Evolutionary conservation across 1,284 basidiomycete genomes (phyloP).

Genomic region (Microstroma glucosiphilum): DNA sequence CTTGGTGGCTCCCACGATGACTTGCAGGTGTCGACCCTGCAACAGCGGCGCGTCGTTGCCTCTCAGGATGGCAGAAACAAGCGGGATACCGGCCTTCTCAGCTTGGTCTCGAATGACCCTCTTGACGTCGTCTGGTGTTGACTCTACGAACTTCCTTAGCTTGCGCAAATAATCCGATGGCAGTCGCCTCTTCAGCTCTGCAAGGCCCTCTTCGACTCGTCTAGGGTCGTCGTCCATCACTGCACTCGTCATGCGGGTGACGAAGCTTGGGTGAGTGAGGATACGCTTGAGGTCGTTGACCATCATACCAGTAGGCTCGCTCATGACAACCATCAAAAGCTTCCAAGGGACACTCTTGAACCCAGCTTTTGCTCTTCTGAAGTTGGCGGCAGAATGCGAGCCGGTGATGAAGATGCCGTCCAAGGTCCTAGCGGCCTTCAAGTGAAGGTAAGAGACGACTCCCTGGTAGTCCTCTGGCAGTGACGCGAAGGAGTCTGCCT

Average conservation of each 20-base stretch:
- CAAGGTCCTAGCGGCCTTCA: conserved; percentile 42
- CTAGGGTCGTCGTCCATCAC: conserved; percentile 17
- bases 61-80: conserved; percentile 46
- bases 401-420: conserved; percentile 43
- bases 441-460: conserved; percentile 41
- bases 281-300: conserved; percentile 23
- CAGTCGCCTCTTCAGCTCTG: conserved; percentile 30
- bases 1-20: conserved; percentile 39
- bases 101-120: conserved; percentile 44
- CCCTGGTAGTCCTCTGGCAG: conserved; percentile 43
- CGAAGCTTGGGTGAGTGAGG: conserved; percentile 12
- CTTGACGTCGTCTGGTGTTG: conserved; percentile 38
- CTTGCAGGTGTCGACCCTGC: conserved; percentile 34
- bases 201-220: conserved; percentile 34
- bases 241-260: conserved; percentile 24
- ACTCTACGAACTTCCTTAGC: conserved; percentile 37
- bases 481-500: conserved; percentile 27
- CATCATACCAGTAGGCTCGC: conserved; percentile 35
- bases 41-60: conserved; percentile 44
- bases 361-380: conserved; percentile 33
- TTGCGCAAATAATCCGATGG: conserved; percentile 42
- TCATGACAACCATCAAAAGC: conserved; percentile 40
- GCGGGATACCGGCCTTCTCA: conserved; percentile 35
- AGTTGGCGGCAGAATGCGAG: conserved; percentile 40
- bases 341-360: conserved; percentile 43